Base-by-base conservation (phyloP, 306 rosid genomes). In the Cicer cuneatum region DNA sequence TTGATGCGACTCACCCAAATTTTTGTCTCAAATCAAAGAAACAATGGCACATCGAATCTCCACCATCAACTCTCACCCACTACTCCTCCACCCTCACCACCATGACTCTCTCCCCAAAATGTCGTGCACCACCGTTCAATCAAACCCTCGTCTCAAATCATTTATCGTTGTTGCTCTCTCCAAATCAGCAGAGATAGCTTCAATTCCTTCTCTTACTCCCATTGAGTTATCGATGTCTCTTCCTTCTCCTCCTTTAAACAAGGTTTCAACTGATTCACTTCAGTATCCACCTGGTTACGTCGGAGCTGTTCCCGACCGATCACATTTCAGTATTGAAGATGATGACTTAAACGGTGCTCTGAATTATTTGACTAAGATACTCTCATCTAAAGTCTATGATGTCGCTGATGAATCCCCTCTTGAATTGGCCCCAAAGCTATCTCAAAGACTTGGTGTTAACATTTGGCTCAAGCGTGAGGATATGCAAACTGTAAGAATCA, bases 391-490 rank as follows among this genome's bases (percentile, higher is more conserved):
- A 80, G 99, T 90, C 7, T 94, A 94, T 16, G 98, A 92, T 14
- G 92, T 94, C 4, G 93, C 99, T 15, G 71, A 83, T 40, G 96
- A 92, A 66, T 78, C 97, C 2, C 97, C 98, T n/a, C 75, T 94
- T 15, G 89, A 92, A 78, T 73, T 86, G 41, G 97, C 96, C 19
- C 79, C 89, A 7, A 92, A 83, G 85, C 84, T 92, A 33, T 92
- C 99, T 0, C 89, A 80, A 67, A 83, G 92, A 24, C 82, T 87
- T 65, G 95, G 96, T 6, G 87, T 84, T 52, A 80, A 84, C 8
- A 6, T 94, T 72, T 94, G 95, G 97, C 94, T 94, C 71, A 94
- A 94, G 69, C 84, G 99, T 62, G 99, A 94, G 76, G 99, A 94
- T 47, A 76, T 94, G 72, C 96, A 92, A 77, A 96, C 96, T 0